Base-by-base conservation (phyloP, 2,329 filamentous ascomycete genomes). In the Orbilia oligospora region DNA sequence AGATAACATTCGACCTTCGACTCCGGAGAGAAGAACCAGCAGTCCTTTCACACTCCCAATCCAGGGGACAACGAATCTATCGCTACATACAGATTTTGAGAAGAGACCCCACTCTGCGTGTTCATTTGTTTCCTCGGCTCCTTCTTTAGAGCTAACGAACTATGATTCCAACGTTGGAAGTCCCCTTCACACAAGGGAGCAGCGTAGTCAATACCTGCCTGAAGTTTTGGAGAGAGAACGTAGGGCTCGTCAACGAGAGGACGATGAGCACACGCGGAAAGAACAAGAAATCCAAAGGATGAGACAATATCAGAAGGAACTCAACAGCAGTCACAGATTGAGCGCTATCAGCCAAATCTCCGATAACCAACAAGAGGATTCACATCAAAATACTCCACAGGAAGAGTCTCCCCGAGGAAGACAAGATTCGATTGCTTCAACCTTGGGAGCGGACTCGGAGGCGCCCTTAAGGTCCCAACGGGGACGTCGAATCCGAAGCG, bases 171-270 rank as follows among this genome's bases (percentile, higher is more conserved):
- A 72, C 22, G 55, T 78, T 46, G 75, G 63, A 41, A 78, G 68
- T 41, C 75, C 75, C 41, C 61, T 78, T 24, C 75, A 78, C 18
- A 78, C 75, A 9, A 72, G 75, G 63, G 75, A 78, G 68, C 75
- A 78, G 75, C 63, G 75, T 65, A 78, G 75, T 51, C 75, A 72
- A 16, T 78, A 78, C 68, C 75, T 78, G 46, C 75, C 68, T 51
- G 75, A 78, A 36, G 75, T 78, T 22, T 51, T 78, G 68, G 75
- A 78, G 36, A 69, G 75, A 27, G 75, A 78, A 55, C 75, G 75
- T 41, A 78, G 68, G 56, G 68, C 75, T 49, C 75, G 75, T 36
- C 75, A 78, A 20, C 61, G 75, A 51, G 75, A 78, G 41, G 75
- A 77, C 63, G 73, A 78, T 27, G 75, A 78, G 33, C 68, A 78